These are phyloP conservation scores for Flaveria floridana DNA, from an alignment of 140 eudicot genomes.

Conservation along the genomic window DNA sequence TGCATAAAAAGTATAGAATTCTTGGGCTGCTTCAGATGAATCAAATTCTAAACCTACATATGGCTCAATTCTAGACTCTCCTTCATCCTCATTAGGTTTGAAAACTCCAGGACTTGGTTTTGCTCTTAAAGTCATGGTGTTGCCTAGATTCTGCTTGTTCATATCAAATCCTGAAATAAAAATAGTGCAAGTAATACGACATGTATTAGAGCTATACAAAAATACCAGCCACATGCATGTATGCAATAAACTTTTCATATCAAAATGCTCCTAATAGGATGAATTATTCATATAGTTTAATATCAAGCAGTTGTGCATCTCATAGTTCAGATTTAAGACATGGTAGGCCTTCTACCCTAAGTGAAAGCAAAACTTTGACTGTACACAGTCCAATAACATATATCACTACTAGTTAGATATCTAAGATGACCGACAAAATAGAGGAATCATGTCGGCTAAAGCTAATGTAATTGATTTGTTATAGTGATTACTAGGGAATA, in stretches of 20 bases:
- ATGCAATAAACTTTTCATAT: constrained; percentile 4
- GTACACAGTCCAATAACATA: neutral
- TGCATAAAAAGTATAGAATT: constrained; percentile 38
- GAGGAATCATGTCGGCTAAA: constrained; percentile 4
- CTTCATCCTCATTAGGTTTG: constrained; percentile 35
- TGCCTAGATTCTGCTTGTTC: constrained; percentile 35
- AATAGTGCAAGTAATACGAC: neutral
- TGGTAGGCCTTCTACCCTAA: neutral
- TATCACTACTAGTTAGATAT: constrained; percentile 12
- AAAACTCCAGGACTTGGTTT: constrained; percentile 30
- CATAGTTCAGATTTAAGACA: constrained; percentile 1
- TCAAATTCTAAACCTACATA: constrained; percentile 47
- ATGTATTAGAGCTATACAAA: constrained; percentile 12
- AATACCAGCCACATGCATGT: neutral
- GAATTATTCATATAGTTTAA: constrained; percentile 2
- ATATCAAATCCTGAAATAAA: constrained; percentile 37
- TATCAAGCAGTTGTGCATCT: constrained; percentile 11
- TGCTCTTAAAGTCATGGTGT: constrained; percentile 43
- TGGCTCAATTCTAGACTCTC: constrained; percentile 38
- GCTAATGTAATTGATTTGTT: neutral
- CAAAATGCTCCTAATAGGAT: constrained; percentile 2
- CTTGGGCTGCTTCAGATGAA: constrained; percentile 47
- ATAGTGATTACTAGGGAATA: neutral
- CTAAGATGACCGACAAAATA: neutral
- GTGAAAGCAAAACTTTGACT: neutral